Percentiles rank a stretch among this genome's conserved stretches.
phyloP scores from a whole-genome alignment of 1,139 yeast genomes.

The Scheffersomyces parashehatae region DNA sequence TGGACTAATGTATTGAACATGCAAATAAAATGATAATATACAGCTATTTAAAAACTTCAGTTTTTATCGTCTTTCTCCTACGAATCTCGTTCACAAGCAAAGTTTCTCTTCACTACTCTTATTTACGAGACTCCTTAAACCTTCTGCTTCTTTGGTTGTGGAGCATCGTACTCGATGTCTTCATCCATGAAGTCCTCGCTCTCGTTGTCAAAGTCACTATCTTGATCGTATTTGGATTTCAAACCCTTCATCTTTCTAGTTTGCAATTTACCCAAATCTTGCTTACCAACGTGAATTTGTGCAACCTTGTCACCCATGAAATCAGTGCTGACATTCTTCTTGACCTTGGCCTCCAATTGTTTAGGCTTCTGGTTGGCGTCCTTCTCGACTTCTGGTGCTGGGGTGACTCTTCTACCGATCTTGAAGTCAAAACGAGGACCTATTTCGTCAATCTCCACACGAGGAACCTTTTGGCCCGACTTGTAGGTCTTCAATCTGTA shows the following conservation, averaged over 20 bases:
- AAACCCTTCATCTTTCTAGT: slow-evolving; percentile 99
- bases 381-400: slow-evolving; percentile 86
- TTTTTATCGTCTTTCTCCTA: too few species aligned
- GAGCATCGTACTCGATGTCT: slow-evolving; percentile 41
- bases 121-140: slow-evolving; percentile 10
- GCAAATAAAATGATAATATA: too few species aligned
- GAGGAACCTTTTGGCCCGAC: slow-evolving; percentile 86
- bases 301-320: slow-evolving; percentile 96
- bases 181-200: slow-evolving; percentile 41
- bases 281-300: slow-evolving; percentile 93
- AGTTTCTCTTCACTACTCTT: too few species aligned
- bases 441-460: slow-evolving; percentile 91
- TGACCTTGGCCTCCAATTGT: slow-evolving; percentile 76
- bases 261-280: slow-evolving; percentile 85
- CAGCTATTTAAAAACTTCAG: too few species aligned
- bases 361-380: slow-evolving; percentile 84
- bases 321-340: slow-evolving; percentile 89
- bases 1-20: too few species aligned
- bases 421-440: slow-evolving; percentile 96
- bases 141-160: slow-evolving; percentile 37
- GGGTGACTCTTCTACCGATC: slow-evolving; percentile 82
- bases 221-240: slow-evolving; percentile 81
- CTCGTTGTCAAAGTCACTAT: slow-evolving; percentile 51
- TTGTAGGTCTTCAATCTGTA: slow-evolving; percentile 79
- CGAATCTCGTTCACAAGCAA: too few species aligned